A percentile compares a stretch with the other conserved stretches of the same genome.
phyloP scores from a whole-genome alignment of 2,329 filamentous ascomycete species.

The Penicillium sp. region DNA sequence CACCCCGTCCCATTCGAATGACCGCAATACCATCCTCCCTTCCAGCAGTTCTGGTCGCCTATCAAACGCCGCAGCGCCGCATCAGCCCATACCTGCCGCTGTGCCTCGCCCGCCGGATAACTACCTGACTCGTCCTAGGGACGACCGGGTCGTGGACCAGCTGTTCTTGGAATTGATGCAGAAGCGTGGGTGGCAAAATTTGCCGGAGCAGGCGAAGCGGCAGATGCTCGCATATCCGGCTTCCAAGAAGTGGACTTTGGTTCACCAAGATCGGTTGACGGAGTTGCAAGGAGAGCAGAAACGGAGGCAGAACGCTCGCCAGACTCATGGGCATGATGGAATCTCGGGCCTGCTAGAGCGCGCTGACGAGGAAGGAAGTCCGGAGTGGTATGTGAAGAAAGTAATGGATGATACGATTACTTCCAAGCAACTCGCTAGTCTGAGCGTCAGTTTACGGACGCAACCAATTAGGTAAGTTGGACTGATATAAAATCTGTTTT shows the following conservation, averaged over 20 bases:
- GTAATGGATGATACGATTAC: constrained; percentile 96
- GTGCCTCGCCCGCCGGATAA: constrained; percentile 39
- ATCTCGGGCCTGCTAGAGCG: constrained; percentile 71
- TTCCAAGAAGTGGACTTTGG: constrained; percentile 95
- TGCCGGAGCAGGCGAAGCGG: constrained; percentile 89
- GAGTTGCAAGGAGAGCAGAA: constrained; percentile 96
- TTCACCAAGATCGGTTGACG: constrained; percentile 90
- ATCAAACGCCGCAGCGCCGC: constrained; percentile 37
- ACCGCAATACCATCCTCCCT: constrained; percentile 37
- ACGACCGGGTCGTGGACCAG: constrained; percentile 79
- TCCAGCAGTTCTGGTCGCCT: constrained; percentile 34
- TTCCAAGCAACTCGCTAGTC: constrained; percentile 84
- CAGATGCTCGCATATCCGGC: constrained; percentile 97
- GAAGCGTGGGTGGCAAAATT: constrained; percentile 94
- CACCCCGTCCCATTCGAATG: constrained; percentile 41
- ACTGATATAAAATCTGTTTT: neutral
- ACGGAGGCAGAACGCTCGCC: constrained; percentile 72
- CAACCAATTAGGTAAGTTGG: constrained; percentile 74
- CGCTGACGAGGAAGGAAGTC: constrained; percentile 91
- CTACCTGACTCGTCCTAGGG: constrained; percentile 48
- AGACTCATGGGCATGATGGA: constrained; percentile 67
- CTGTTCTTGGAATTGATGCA: constrained; percentile 95
- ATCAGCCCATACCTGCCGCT: constrained; percentile 36
- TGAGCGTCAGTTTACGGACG: constrained; percentile 92
- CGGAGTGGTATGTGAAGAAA: constrained; percentile 96